Evolutionary conservation across 805 yeast genomes (phyloP).

Genomic region (Candida maltosa): DNA sequence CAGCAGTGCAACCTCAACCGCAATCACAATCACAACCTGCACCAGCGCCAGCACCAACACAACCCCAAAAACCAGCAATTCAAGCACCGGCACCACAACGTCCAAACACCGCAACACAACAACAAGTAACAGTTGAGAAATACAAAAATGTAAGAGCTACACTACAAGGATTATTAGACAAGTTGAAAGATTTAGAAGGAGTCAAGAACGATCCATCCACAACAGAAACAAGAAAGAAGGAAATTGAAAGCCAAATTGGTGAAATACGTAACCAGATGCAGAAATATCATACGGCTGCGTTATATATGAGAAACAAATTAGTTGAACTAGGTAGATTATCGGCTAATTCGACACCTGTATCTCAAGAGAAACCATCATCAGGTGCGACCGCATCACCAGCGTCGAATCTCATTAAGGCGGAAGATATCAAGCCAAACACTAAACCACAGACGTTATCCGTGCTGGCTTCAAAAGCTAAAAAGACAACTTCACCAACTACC

Average conservation of each 20-base stretch:
- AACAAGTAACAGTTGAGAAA: constrained; percentile 32
- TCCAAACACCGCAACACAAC: constrained; percentile 8
- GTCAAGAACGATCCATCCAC: constrained; percentile 33
- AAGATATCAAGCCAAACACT: constrained; percentile 7
- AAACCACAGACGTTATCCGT: not conserved
- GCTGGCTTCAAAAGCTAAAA: not conserved
- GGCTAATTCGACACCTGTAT: constrained; percentile 14
- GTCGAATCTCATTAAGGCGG: not conserved
- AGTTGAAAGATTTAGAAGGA: constrained; percentile 40
- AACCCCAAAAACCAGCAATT: constrained; percentile 4
- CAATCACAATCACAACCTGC: too few species aligned
- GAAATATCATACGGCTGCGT: constrained; percentile 48
- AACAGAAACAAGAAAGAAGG: constrained; percentile 38
- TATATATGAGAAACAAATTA: constrained; percentile 42
- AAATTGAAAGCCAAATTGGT: constrained; percentile 5
- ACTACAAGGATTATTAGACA: constrained; percentile 45
- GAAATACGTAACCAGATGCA: constrained; percentile 41
- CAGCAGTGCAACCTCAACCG: not conserved
- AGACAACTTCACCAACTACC: constrained; percentile 5
- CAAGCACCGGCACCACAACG: constrained; percentile 14
- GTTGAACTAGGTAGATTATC: constrained; percentile 22
- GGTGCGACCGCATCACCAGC: not conserved
- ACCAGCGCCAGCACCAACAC: too few species aligned
- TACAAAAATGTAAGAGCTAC: constrained; percentile 43
- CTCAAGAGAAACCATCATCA: not conserved